Evolutionary conservation across 176 grass and related monocot genomes (phyloP).

Genomic region (Olyra latifolia): DNA sequence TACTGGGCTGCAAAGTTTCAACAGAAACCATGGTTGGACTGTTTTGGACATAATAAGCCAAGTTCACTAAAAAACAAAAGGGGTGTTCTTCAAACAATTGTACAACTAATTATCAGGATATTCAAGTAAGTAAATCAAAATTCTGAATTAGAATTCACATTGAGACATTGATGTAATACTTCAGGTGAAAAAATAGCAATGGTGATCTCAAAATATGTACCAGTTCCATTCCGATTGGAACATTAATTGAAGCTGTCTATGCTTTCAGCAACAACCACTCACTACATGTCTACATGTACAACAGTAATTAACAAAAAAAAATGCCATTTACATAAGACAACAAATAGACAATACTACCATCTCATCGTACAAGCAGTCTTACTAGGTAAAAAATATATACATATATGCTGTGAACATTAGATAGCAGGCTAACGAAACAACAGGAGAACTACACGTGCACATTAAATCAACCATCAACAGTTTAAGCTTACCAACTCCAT

Average conservation of each 20-base stretch:
- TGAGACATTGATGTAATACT: too few species aligned
- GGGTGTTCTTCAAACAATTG: not conserved
- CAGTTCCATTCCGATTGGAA: not conserved
- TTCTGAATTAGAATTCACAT: too few species aligned
- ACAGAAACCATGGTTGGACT: conserved; percentile 17
- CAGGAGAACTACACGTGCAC: not conserved
- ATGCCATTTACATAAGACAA: not conserved
- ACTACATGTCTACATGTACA: not conserved
- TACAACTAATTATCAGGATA: not conserved
- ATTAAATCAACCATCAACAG: conserved; percentile 1
- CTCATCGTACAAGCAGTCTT: conserved; percentile 4
- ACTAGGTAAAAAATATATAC: not conserved
- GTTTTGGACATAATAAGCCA: conserved; percentile 1
- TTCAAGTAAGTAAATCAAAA: not conserved
- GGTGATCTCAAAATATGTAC: not conserved
- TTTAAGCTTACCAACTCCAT: not conserved
- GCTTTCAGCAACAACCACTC: not conserved
- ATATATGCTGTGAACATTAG: not conserved
- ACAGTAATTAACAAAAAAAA: not conserved
- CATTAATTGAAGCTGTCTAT: not conserved
- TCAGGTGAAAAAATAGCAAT: not conserved
- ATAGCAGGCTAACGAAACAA: not conserved
- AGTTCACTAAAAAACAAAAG: not conserved
- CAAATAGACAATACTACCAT: not conserved
- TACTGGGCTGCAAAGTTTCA: conserved; percentile 43